Evolutionary conservation across 176 grass and related monocot species (phyloP).

Genomic region (Luzula sylvatica): DNA sequence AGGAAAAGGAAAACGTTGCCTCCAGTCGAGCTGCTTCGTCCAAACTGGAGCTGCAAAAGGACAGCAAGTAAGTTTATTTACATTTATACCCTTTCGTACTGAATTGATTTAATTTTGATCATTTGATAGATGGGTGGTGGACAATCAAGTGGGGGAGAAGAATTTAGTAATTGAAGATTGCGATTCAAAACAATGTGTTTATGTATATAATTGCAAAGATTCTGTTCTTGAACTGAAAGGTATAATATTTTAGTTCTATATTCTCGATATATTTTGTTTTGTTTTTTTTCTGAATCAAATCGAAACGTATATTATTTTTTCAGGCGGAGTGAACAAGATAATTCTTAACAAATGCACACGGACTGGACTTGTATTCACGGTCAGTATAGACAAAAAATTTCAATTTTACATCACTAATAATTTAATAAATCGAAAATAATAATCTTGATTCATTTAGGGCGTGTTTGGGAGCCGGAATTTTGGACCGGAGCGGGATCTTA

Average conservation of each 20-base stretch:
- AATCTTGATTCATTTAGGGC: slow-evolving; percentile 28
- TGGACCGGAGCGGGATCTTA: too few species aligned
- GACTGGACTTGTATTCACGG: slow-evolving; percentile 75
- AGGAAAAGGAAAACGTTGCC: not conserved
- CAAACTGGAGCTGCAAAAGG: slow-evolving; percentile 96
- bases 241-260: slow-evolving; percentile 24
- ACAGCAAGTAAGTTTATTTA: slow-evolving; percentile 51
- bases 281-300: slow-evolving; percentile 5
- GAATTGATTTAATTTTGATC: not conserved
- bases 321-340: slow-evolving; percentile 99
- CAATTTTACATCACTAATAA: too few species aligned
- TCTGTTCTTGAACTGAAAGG: slow-evolving; percentile 95
- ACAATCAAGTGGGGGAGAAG: slow-evolving; percentile 92
- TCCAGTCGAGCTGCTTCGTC: slow-evolving; percentile 36
- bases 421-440: slow-evolving; percentile 26
- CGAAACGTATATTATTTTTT: slow-evolving; percentile 3
- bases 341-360: slow-evolving; percentile 97
- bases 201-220: slow-evolving; percentile 92
- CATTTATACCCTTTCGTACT: slow-evolving; percentile 4
- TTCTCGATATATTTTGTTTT: slow-evolving; percentile 6
- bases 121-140: slow-evolving; percentile 67
- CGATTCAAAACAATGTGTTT: slow-evolving; percentile 86
- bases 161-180: slow-evolving; percentile 81
- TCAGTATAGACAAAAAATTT: slow-evolving; percentile 38
- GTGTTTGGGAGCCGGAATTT: too few species aligned